Conservation (phyloP, 164 flowering plant species). For the Liriodendron chinense region DNA sequence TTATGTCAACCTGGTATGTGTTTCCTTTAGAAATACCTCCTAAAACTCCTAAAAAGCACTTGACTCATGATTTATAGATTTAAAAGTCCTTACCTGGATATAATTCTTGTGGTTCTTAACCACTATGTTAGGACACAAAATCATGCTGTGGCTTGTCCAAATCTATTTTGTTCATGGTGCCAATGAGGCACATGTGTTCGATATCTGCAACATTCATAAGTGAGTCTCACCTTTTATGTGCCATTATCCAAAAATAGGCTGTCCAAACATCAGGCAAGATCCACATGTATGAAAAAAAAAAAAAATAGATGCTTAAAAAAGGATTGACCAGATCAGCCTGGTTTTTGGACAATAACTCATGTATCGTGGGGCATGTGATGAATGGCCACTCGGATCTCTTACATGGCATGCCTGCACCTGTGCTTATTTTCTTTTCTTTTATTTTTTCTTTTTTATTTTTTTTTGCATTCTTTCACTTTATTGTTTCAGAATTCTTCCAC, state of each 20-base stretch:
- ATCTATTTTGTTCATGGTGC: too few relatives aligned
- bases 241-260: not conserved
- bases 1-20: conserved; percentile 77
- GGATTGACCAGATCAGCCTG: too few relatives aligned
- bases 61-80: not conserved
- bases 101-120: too few relatives aligned
- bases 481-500: not conserved
- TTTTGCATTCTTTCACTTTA: not conserved
- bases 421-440: not conserved
- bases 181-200: too few relatives aligned
- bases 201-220: not conserved
- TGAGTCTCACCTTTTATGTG: not conserved
- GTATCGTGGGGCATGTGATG: not conserved
- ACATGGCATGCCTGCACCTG: not conserved
- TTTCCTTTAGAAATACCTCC: not conserved
- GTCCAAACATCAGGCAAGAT: not conserved
- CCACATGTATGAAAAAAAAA: not conserved
- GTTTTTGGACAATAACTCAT: too few relatives aligned
- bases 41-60: not conserved
- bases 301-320: too few relatives aligned
- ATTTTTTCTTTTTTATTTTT: too few relatives aligned
- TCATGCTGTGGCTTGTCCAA: too few relatives aligned
- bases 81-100: not conserved
- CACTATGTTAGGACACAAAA: too few relatives aligned
- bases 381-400: not conserved